Percentiles rank a stretch among this genome's conserved stretches.
Conservation (phyloP, 495 filamentous ascomycete species). For the Lentithecium fluviatile region DNA sequence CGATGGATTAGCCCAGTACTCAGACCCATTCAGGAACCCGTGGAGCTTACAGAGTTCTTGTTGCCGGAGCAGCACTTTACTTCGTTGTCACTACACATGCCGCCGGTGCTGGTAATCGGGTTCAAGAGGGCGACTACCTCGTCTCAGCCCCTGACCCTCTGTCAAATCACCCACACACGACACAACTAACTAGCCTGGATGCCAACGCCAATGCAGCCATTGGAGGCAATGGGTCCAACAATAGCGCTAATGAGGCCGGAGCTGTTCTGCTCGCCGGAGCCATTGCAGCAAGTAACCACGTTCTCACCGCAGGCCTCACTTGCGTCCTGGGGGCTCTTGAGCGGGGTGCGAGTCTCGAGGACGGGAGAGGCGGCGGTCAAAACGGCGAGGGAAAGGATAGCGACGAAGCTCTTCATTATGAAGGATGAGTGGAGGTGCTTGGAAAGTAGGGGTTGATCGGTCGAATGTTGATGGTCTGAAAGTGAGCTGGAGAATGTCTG, state of each 20-base stretch:
- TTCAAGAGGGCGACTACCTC: neutral
- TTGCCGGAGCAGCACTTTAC: slow-evolving; percentile 11
- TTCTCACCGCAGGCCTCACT: neutral
- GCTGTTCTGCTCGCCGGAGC: neutral
- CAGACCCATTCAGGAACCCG: neutral
- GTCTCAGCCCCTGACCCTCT: neutral
- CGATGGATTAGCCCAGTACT: neutral
- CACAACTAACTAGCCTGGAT: neutral
- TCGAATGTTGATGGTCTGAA: neutral
- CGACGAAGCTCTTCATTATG: slow-evolving; percentile 16
- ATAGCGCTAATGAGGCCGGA: slow-evolving; percentile 1
- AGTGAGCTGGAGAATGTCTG: neutral
- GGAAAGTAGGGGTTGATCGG: neutral
- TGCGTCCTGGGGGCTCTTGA: neutral
- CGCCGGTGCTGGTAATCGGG: neutral
- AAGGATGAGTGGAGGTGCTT: neutral
- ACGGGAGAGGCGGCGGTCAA: slow-evolving; percentile 1
- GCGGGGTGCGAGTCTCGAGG: neutral
- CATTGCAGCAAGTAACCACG: slow-evolving; percentile 7
- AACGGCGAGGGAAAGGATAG: slow-evolving; percentile 1
- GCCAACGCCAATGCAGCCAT: slow-evolving; percentile 3
- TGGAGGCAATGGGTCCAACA: neutral
- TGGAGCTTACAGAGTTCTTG: slow-evolving; percentile 9
- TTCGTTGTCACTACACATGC: slow-evolving; percentile 1
- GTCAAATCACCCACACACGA: neutral